Base-by-base conservation (phyloP, 345 rosid species). In the Moricandia arvensis region DNA sequence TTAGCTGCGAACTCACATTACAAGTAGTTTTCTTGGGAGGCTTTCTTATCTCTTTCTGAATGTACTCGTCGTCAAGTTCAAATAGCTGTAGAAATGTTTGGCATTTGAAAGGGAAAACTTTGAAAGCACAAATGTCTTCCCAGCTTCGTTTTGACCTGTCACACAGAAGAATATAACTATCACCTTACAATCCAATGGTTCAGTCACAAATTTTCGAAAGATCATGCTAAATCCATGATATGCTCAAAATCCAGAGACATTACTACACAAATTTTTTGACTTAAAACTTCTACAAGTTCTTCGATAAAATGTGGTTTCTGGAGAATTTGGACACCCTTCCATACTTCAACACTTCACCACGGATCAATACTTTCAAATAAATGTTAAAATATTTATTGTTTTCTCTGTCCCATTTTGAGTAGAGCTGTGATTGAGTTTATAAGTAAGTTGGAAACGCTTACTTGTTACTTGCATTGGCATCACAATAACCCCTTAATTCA, bases 11-110 rank as follows among this genome's bases (percentile, higher is more conserved):
- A 84, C 97, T 87, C 82, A 95, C 99, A 51, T 81, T 67, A 77
- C 96, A 95, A 74, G 84, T 86, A 58, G 80, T 76, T 75, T 73
- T 84, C 81, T 82, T 86, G 49, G 96, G 80, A 76, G 94, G 91
- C 76, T 89, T 90, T 84, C 84, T 85, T 85, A 95, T 95, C 88
- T 90, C 97, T 74, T 80, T 82, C 69, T 89, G 97, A 61, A 95
- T 88, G 87, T 88, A 92, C 59, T 92, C 94, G 78, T 95, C 99
- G 59, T 76, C 83, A 55, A 95, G 93, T 80, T 95, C 99, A 77
- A 41, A 95, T 45, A 95, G 82, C 83, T 92, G 97, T 64, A 95
- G 75, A 9, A 86, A 82, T 30, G 85, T 83, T 73, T 88, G 93
- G 83, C 85, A 87, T 85, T 93, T 95, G 84, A 79, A 64, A 45